Percentiles rank a stretch among this genome's conserved stretches.
These are phyloP conservation scores for maize (Zea mays) DNA, from an alignment of 176 grass and related monocot species.

Conservation along the genomic window Zm-B73-REFERENCE-NAM-5.0 NC_050104.1:79656001-79656500, in stretches of 20 bases:
- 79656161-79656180: constrained; percentile 93
- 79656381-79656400: not conserved
- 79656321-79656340: not conserved
- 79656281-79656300: constrained; percentile 67
- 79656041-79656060: no score
- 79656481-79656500: no score
- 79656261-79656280: constrained; percentile 85
- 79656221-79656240: constrained; percentile 94
- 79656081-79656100: no score
- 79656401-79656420: no score
- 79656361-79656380: not conserved
- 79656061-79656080: no score
- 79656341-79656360: not conserved
- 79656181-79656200: constrained; percentile 82
- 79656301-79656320: not conserved
- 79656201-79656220: constrained; percentile 93
- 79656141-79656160: constrained; percentile 97
- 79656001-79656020: no score
- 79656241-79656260: constrained; percentile 80
- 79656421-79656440: no score
- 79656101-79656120: constrained; percentile 7
- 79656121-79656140: constrained; percentile 89
- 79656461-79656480: no score
- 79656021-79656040: no score
- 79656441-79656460: no score